Percentiles rank a stretch among this genome's conserved stretches.
Conservation (phyloP, 768 basidiomycete species). For the Porphyrellus cyaneotinctus region DNA sequence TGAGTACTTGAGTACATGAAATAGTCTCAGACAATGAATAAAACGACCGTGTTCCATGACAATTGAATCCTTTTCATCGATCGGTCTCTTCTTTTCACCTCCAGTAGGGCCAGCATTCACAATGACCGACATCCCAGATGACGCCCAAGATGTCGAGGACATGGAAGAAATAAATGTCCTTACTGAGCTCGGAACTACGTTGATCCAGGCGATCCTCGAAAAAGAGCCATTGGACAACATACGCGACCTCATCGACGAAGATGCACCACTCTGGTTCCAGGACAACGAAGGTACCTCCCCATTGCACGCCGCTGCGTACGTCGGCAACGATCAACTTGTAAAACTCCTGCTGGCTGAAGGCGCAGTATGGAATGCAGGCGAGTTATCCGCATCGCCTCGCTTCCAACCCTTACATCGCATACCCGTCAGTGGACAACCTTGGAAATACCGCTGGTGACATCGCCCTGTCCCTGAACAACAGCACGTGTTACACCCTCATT, state of each 20-base stretch:
- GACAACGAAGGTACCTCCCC: constrained; percentile 78
- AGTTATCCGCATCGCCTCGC: constrained; percentile 15
- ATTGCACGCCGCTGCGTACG: constrained; percentile 82
- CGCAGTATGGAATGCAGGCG: constrained; percentile 88
- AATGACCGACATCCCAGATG: constrained; percentile 17
- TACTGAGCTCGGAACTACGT: constrained; percentile 51
- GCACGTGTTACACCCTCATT: constrained; percentile 67
- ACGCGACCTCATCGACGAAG: constrained; percentile 50
- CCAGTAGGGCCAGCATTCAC: not conserved
- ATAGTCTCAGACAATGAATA: not conserved
- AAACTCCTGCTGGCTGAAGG: constrained; percentile 71
- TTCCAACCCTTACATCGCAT: not conserved
- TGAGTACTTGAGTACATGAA: constrained; percentile 2
- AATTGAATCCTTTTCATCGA: not conserved
- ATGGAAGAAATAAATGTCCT: constrained; percentile 41
- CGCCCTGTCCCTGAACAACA: constrained; percentile 80
- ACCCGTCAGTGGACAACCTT: constrained; percentile 60
- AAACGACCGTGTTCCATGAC: not conserved
- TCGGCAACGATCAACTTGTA: constrained; percentile 61
- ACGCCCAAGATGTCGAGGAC: constrained; percentile 26
- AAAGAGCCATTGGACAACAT: constrained; percentile 42
- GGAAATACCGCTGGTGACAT: constrained; percentile 88
- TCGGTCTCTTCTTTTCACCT: not conserved
- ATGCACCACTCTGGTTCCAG: constrained; percentile 89
- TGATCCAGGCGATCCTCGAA: constrained; percentile 57